Evolutionary conservation across 805 yeast genomes (phyloP), one percentile per base, ranked within the genome.

Genomic region (Starmera quercuum): DNA sequence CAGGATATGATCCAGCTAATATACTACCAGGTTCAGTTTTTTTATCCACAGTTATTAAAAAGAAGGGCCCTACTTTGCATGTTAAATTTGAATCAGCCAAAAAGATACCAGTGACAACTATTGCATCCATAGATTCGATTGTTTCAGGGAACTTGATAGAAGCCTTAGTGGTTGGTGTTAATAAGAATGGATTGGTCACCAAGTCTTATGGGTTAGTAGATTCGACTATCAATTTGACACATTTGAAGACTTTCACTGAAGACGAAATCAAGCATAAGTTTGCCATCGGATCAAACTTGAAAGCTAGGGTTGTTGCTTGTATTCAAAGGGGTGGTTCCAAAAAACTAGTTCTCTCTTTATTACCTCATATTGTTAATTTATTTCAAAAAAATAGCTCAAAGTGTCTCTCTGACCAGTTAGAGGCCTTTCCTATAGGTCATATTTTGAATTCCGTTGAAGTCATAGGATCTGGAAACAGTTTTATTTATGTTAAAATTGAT

Each of bases 131-230:
- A 15, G 94, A 87, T 47, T 75, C 95, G 4, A 70, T 88, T 19
- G 70, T 83, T 25, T 95, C 99, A 3, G 99, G 98, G 47, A 73
- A 78, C 42, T 50, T 78, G 9, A 85, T 88, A 8, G 86, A 83
- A 38, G 83, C 87, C 6, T 59, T 79, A 20, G 71, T 87, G 15
- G 68, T 80, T 15, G 77, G 75, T 7, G 69, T 76, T 15, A 56
- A 68, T 19, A 53, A 62, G 7, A 58, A 71, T 24, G 98, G 98
- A 40, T 57, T 85, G 13, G 56, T 69, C n/a, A 73, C 83, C 42
- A 82, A 77, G 52, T 78, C 75, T 0, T 78, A 78, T 44, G 96
- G 95, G 34, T 59, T 83, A 36, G 70, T 81, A 14, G 77, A 79
- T 42, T 94, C 80, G 12, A 73, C 88, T 1, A 62, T 85, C 23